These are phyloP conservation scores for Claviceps pazoutovae DNA, from an alignment of 2,329 filamentous ascomycete species.

Conservation along the genomic window DNA sequence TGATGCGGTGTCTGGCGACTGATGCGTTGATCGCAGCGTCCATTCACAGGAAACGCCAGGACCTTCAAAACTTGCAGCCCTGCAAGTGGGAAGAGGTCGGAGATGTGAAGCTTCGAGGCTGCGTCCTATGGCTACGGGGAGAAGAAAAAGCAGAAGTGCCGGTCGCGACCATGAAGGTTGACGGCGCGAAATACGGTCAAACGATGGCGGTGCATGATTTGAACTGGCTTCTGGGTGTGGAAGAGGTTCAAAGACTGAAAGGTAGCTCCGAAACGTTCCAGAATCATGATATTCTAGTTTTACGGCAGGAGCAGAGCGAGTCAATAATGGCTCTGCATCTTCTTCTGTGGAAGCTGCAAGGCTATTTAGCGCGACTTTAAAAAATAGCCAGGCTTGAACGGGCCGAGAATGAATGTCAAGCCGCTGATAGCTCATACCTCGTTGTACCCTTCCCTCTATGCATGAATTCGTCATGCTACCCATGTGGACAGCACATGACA, in stretches of 20 bases:
- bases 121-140: slow-evolving; percentile 28
- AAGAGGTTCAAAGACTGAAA: slow-evolving; percentile 27
- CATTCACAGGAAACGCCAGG: slow-evolving; percentile 4
- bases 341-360: slow-evolving; percentile 44
- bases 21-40: slow-evolving; percentile 26
- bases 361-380: slow-evolving; percentile 26
- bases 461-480: neutral
- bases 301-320: slow-evolving; percentile 23
- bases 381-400: neutral
- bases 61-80: slow-evolving; percentile 24
- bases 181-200: slow-evolving; percentile 17
- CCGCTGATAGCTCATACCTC: neutral
- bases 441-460: neutral
- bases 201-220: slow-evolving; percentile 41
- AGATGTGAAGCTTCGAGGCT: slow-evolving; percentile 26
- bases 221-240: slow-evolving; percentile 32
- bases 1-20: slow-evolving; percentile 33
- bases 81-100: slow-evolving; percentile 32
- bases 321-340: slow-evolving; percentile 31
- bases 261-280: slow-evolving; percentile 19
- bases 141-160: slow-evolving; percentile 14
- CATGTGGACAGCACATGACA: no score
- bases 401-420: neutral
- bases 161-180: slow-evolving; percentile 32
- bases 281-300: slow-evolving; percentile 27